These are phyloP conservation scores for Hanseniaspora mollemarum DNA, from an alignment of 805 yeast genomes.

Conservation along the genomic window DNA sequence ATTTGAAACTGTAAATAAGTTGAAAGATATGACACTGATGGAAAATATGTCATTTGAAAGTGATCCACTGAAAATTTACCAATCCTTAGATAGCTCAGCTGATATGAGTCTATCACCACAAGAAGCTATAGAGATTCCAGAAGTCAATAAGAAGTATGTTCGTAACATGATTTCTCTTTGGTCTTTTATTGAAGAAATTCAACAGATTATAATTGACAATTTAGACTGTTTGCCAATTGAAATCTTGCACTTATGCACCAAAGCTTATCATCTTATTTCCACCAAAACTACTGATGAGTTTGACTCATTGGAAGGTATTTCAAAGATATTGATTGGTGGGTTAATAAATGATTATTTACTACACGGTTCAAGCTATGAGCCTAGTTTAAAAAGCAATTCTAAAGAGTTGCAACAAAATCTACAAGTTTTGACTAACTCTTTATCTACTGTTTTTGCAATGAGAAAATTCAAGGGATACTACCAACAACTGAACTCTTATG, in stretches of 20 bases:
- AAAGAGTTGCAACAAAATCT: slow-evolving; percentile 19
- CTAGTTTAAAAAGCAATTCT: not conserved
- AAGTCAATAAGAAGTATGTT: slow-evolving; percentile 60
- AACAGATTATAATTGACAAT: slow-evolving; percentile 39
- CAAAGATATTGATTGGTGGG: slow-evolving; percentile 25
- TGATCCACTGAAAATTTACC: slow-evolving; percentile 56
- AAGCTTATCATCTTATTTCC: slow-evolving; percentile 33
- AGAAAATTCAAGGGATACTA: slow-evolving; percentile 25
- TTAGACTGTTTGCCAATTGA: slow-evolving; percentile 44
- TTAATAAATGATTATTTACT: slow-evolving; percentile 23
- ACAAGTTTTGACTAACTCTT: slow-evolving; percentile 19
- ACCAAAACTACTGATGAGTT: slow-evolving; percentile 46
- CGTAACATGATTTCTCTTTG: slow-evolving; percentile 62
- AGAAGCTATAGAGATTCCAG: slow-evolving; percentile 66
- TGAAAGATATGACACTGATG: slow-evolving; percentile 23
- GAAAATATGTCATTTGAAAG: slow-evolving; percentile 55
- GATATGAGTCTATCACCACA: slow-evolving; percentile 40
- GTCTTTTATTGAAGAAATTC: slow-evolving; percentile 52
- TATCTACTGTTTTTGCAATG: slow-evolving; percentile 25
- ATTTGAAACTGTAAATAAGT: slow-evolving; percentile 32
- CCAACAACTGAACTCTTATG: slow-evolving; percentile 29
- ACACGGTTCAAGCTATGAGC: slow-evolving; percentile 24
- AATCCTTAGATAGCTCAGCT: slow-evolving; percentile 30
- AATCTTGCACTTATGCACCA: slow-evolving; percentile 44
- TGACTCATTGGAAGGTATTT: slow-evolving; percentile 54